Percentiles rank a stretch among this genome's conserved stretches.
phyloP scores from a whole-genome alignment of 352 stramenopile genomes.

The Plasmopara muralis region DNA sequence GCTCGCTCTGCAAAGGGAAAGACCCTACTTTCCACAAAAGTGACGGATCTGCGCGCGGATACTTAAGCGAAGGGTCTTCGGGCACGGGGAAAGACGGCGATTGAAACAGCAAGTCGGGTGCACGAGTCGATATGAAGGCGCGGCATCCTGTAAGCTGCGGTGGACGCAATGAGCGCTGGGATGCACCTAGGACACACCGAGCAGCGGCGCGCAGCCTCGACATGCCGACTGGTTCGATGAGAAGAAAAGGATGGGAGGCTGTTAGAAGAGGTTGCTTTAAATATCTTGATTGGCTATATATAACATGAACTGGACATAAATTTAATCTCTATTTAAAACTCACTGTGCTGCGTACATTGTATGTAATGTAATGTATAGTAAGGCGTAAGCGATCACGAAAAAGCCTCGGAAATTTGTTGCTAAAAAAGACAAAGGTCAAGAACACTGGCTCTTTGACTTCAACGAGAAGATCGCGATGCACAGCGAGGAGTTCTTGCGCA shows the following conservation, averaged over 20 bases:
- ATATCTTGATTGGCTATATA: constrained; percentile 8
- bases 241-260: constrained; percentile 21
- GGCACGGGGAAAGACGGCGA: constrained; percentile 56
- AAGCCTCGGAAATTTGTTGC: too few relatives aligned
- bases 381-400: too few relatives aligned
- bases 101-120: constrained; percentile 53
- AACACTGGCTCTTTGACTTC: not conserved
- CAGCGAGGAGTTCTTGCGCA: constrained; percentile 24
- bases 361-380: too few relatives aligned
- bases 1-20: constrained; percentile 47
- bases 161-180: constrained; percentile 2
- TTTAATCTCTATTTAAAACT: too few relatives aligned
- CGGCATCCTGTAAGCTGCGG: constrained; percentile 20
- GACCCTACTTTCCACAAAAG: constrained; percentile 74
- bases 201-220: constrained; percentile 22
- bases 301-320: not conserved
- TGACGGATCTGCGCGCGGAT: constrained; percentile 47
- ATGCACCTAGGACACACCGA: constrained; percentile 11
- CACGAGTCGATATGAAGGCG: constrained; percentile 63
- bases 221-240: constrained; percentile 2
- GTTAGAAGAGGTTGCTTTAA: not conserved
- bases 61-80: constrained; percentile 53
- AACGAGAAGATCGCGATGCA: constrained; percentile 19
- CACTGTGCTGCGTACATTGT: too few relatives aligned
- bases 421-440: too few relatives aligned